Evolutionary conservation across 2,329 filamentous ascomycete species (phyloP).

Genomic region (Xylariomycetidae sp.): DNA sequence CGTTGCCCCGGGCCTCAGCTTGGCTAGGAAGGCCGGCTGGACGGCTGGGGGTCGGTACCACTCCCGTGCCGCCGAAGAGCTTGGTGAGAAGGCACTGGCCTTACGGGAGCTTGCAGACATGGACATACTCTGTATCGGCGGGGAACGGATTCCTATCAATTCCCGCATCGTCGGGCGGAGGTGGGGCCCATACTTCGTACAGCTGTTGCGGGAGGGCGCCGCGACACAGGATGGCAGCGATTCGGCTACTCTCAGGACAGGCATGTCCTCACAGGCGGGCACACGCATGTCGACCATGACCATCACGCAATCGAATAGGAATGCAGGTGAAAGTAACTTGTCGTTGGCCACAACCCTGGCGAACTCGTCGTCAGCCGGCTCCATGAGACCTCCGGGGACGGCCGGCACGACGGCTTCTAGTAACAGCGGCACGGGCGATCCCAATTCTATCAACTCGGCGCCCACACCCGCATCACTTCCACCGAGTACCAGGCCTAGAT

Average conservation of each 20-base stretch:
- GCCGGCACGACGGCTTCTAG: slow-evolving; percentile 40
- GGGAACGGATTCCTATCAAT: slow-evolving; percentile 89
- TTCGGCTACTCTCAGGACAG: slow-evolving; percentile 67
- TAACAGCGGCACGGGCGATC: slow-evolving; percentile 35
- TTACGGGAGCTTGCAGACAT: slow-evolving; percentile 90
- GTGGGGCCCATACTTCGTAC: slow-evolving; percentile 96
- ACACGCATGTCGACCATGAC: slow-evolving; percentile 78
- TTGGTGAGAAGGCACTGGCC: slow-evolving; percentile 74
- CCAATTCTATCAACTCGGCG: slow-evolving; percentile 47
- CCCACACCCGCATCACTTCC: slow-evolving; percentile 54
- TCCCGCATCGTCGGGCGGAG: slow-evolving; percentile 80
- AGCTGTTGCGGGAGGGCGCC: slow-evolving; percentile 78
- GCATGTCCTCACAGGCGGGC: slow-evolving; percentile 50
- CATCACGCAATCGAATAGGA: slow-evolving; percentile 66
- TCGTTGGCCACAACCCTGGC: slow-evolving; percentile 39
- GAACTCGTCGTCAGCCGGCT: slow-evolving; percentile 30
- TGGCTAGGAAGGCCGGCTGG: slow-evolving; percentile 56
- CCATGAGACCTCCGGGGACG: slow-evolving; percentile 39
- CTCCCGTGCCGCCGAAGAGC: slow-evolving; percentile 73
- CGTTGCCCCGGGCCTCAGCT: slow-evolving; percentile 50
- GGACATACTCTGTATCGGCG: slow-evolving; percentile 89
- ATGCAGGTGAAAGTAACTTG: slow-evolving; percentile 41
- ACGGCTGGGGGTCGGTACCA: slow-evolving; percentile 73
- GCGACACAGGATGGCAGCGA: slow-evolving; percentile 69
- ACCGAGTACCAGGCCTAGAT: slow-evolving; percentile 69